phyloP scores from a whole-genome alignment of 169 alveolate genomes.

The Plasmodium knowlesi region DNA sequence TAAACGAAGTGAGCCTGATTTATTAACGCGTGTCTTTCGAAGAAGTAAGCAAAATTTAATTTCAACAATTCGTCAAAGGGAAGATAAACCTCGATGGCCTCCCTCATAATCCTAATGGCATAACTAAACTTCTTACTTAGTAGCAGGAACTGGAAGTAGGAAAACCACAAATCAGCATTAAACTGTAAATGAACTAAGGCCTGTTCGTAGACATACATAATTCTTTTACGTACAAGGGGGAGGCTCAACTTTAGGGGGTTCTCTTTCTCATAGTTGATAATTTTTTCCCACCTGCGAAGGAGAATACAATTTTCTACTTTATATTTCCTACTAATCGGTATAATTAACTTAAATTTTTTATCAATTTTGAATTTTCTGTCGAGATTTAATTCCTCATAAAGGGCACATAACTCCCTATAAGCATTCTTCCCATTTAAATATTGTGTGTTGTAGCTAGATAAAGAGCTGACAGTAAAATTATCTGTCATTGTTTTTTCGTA shows the following conservation, averaged over 20 bases:
- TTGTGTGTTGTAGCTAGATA: slow-evolving; percentile 41
- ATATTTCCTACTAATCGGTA: slow-evolving; percentile 76
- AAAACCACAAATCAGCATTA: slow-evolving; percentile 80
- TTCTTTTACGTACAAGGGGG: slow-evolving; percentile 76
- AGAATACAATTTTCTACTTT: slow-evolving; percentile 49
- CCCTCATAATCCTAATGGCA: slow-evolving; percentile 74
- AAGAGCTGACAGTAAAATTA: slow-evolving; percentile 25
- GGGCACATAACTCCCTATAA: slow-evolving; percentile 30
- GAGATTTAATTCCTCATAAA: slow-evolving; percentile 52
- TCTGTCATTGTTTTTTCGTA: slow-evolving; percentile 57
- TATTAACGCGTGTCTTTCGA: slow-evolving; percentile 52
- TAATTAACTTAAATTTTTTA: slow-evolving; percentile 65
- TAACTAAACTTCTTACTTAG: slow-evolving; percentile 70
- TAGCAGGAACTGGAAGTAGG: slow-evolving; percentile 81
- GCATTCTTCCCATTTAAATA: slow-evolving; percentile 69
- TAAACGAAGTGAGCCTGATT: slow-evolving; percentile 69
- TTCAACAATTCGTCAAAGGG: slow-evolving; percentile 68
- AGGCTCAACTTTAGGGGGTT: slow-evolving; percentile 77
- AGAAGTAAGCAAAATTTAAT: slow-evolving; percentile 66
- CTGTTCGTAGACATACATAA: slow-evolving; percentile 76
- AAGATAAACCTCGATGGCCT: slow-evolving; percentile 42
- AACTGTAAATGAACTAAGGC: slow-evolving; percentile 79
- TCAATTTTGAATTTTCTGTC: slow-evolving; percentile 68
- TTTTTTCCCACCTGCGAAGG: slow-evolving; percentile 78
- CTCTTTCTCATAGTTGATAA: slow-evolving; percentile 80